Evolutionary conservation across 352 stramenopile genomes (phyloP), one percentile per base, ranked within the genome.

Genomic region (Phytophthora citrophthora): DNA sequence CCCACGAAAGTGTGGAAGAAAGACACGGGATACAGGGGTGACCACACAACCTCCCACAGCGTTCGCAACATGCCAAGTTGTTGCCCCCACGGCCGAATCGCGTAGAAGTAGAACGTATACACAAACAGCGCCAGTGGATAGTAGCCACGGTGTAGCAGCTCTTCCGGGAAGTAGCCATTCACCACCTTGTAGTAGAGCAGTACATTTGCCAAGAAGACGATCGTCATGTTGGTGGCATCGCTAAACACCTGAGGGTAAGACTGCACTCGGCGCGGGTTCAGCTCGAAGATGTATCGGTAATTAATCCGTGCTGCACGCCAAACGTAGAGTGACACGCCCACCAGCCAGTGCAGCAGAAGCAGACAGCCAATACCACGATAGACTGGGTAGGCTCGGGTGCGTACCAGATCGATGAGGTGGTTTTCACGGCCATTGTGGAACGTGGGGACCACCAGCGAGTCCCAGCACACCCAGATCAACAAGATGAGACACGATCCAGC

Each of bases 181-280:
- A 93, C 84, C 18, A 97, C 92, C 81, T 99, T 99, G 89, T 99
- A 99, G 72, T 99, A 99, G 20, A 98, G 76, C 51, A 99, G 81
- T 76, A 98, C 91, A 54, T 95, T 93, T 10, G 96, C 65, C 9
- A 99, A 72, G 69, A 97, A 99, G 3, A 98, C 83, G 40, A 99
- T 96, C 15, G 90, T 98, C 74, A 99, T 97, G 73, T 98, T 97
- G 29, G 97, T 97, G 11, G 94, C 95, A 73, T 98, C 93, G 64
- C 96, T 97, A 61, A 99, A 98, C 23, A 99, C 96, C 55, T 93
- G 77, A 61, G 85, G 72, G 90, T 91, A 80, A 74, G 89, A 73
- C 70, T 97, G 92, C 67, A 69, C 88, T 54, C 76, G 79, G 16
- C 82, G 72, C 23, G 93, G 93, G 45, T 98, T 85, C 24, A 98